Conservation (phyloP, 208 protist genomes). For the Trichomonas vaginalis region DNA sequence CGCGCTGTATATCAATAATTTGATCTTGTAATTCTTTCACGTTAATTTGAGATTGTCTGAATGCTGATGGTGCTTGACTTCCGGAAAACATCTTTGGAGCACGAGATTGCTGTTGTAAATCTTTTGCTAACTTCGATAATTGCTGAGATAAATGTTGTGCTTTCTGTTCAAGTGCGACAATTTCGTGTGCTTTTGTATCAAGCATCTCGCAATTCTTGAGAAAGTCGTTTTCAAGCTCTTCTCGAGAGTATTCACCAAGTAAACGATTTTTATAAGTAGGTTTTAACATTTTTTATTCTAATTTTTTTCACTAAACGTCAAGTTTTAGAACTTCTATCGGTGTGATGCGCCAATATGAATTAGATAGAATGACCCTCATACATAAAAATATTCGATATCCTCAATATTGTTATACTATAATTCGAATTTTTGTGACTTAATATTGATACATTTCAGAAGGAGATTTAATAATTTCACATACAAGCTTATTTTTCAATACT, state of each 20-base stretch:
- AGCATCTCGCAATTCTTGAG: conserved; percentile 13
- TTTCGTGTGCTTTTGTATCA: background rate
- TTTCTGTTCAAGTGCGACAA: background rate
- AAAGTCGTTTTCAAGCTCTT: background rate
- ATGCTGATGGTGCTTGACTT: background rate
- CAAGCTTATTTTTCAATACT: too few species aligned
- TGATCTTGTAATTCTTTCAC: background rate
- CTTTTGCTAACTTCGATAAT: background rate
- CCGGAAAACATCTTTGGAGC: background rate
- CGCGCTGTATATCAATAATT: background rate
- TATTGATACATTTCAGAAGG: too few species aligned
- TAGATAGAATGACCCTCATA: too few species aligned
- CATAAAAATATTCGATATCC: too few species aligned
- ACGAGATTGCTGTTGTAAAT: background rate
- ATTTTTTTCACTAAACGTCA: too few species aligned
- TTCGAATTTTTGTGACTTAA: too few species aligned
- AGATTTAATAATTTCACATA: too few species aligned
- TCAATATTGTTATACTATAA: too few species aligned
- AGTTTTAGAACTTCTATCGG: too few species aligned
- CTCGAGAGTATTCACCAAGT: background rate
- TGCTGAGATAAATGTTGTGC: background rate
- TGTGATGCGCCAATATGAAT: too few species aligned
- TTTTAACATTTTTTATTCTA: too few species aligned
- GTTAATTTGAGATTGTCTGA: background rate
- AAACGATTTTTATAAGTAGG: background rate